A percentile compares a stretch with the other conserved stretches of the same genome.
phyloP scores from a whole-genome alignment of 1,284 basidiomycete species.

The Ganoderma sinense region DNA sequence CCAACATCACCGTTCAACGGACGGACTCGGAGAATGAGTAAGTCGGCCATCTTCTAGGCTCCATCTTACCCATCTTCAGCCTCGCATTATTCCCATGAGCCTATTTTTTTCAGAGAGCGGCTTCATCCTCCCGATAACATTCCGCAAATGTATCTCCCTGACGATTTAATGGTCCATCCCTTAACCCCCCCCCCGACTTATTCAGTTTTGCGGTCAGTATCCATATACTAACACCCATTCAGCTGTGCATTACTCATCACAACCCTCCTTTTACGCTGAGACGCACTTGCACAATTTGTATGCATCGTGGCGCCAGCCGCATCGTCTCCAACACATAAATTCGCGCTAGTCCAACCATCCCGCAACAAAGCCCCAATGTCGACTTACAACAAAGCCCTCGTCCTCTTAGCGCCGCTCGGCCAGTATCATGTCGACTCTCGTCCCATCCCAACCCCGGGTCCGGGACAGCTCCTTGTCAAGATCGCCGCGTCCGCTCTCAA shows the following conservation, averaged over 20 bases:
- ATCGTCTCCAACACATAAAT: not conserved
- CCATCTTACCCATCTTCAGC: too few species aligned
- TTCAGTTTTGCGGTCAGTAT: not conserved
- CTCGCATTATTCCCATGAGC: too few species aligned
- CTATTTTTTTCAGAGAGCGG: too few species aligned
- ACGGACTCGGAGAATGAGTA: too few species aligned
- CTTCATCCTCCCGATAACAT: too few species aligned
- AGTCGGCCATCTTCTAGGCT: too few species aligned
- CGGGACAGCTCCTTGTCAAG: slow-evolving; percentile 51
- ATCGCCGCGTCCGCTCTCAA: slow-evolving; percentile 48
- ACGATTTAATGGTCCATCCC: not conserved
- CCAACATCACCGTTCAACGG: too few species aligned
- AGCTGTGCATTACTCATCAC: not conserved
- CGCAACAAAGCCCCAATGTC: not conserved
- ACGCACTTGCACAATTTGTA: not conserved
- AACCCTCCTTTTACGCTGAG: not conserved
- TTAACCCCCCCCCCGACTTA: not conserved
- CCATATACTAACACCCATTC: not conserved
- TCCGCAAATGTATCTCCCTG: not conserved
- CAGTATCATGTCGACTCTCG: not conserved
- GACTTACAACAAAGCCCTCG: not conserved
- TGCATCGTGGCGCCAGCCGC: not conserved
- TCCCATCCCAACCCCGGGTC: slow-evolving; percentile 40
- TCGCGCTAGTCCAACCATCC: not conserved
- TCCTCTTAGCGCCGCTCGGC: not conserved